These are phyloP conservation scores for Mariannaea sp. DNA, from an alignment of 2,329 filamentous ascomycete species.

Conservation along the genomic window DNA sequence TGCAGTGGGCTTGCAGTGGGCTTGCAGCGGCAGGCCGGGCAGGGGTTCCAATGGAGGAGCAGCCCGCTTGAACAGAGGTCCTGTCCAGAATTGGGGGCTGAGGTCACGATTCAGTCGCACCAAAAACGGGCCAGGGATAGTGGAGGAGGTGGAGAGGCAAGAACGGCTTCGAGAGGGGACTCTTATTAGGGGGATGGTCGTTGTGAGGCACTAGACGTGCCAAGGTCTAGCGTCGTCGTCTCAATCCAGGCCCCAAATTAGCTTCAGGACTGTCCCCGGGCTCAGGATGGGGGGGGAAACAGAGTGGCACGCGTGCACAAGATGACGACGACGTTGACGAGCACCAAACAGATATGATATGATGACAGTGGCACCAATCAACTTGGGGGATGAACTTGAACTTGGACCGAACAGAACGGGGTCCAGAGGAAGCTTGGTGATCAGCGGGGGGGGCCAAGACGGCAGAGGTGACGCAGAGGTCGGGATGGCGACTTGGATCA, in stretches of 20 bases:
- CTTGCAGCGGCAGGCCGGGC: constrained; percentile 2
- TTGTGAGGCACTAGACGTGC: background rate
- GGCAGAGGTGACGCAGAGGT: background rate
- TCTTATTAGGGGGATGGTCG: background rate
- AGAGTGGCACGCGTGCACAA: constrained; percentile 21
- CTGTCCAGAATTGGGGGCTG: background rate
- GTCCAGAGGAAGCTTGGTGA: background rate
- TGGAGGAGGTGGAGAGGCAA: constrained; percentile 13
- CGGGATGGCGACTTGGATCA: too few relatives aligned
- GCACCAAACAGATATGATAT: background rate
- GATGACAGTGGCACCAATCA: background rate
- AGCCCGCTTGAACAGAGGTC: background rate
- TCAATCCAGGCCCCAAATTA: constrained; percentile 9
- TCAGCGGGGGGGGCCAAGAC: background rate
- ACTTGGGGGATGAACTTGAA: background rate
- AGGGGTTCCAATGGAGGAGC: background rate
- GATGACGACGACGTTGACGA: constrained; percentile 18
- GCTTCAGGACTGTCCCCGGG: constrained; percentile 6
- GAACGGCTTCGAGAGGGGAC: constrained; percentile 7
- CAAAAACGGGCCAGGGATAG: constrained; percentile 7
- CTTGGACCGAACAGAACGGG: background rate
- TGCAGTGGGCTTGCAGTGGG: constrained; percentile 20
- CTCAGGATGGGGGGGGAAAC: constrained; percentile 6
- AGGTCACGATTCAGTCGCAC: constrained; percentile 12
- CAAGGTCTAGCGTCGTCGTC: constrained; percentile 11